Evolutionary conservation across 495 filamentous ascomycete genomes (phyloP), one percentile per base, ranked within the genome.

Genomic region (Massariosphaeria phaeospora): DNA sequence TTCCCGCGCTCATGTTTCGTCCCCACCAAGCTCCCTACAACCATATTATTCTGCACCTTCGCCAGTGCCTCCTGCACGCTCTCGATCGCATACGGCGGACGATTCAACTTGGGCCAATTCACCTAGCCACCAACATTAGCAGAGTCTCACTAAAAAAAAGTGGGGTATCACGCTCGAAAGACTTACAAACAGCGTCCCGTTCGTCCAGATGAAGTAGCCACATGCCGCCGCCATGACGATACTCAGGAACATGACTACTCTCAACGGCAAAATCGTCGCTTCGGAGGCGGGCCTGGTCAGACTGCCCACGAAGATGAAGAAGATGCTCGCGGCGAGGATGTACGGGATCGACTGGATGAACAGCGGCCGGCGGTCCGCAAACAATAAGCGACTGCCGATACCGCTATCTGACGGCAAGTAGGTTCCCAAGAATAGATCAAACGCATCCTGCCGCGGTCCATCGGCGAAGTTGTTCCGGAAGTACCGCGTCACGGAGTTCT

Each of bases 51-150:
- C 25, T 80, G 75, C 8, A 88, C 86, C 63, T 84, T 81, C 64
- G 73, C 75, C 62, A 95, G 79, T 21, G 89, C 84, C 65, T 97
- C 91, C 56, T 91, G 84, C 61, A 90, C 93, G 9, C 89, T 88
- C 67, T 98, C 94, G 0, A 79, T 79, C 1, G 86, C 91, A 70
- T 82, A 91, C 2, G 84, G 79, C 7, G 88, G 84, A 5, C 88
- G 88, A 60, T 93, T 95, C 4, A 98, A 79, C 66, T 93, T 95
- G 15, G 93, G 93, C 93, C 93, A 98, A 70, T 91, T 94, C 25
- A 98, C 89, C 89, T 95, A 27, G 27, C 2, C 24, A 55, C 9
- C 27, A 6, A 41, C 13, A 36, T 9, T 40, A 11, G 36, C 8
- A 20, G n/a, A 34, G 30, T 34, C 8, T 8, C 8, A 34, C 30